phyloP scores from a whole-genome alignment of 331 rosid species.

The Cydonia oblonga region DNA sequence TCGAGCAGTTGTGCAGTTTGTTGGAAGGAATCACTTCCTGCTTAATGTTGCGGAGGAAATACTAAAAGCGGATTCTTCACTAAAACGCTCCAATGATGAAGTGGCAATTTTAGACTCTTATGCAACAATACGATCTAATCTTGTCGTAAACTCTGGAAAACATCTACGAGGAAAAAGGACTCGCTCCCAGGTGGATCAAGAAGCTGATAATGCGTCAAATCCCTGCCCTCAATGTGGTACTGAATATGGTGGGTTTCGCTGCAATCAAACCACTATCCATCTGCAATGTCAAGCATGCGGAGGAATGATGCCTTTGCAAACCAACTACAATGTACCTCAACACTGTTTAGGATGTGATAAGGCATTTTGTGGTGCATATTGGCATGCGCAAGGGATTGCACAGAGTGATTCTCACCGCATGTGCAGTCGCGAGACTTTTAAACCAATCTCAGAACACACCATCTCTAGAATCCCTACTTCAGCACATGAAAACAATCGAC shows the following conservation, averaged over 20 bases:
- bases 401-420: constrained; percentile 33
- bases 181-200: constrained; percentile 25
- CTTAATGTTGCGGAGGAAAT: constrained; percentile 54
- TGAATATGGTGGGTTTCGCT: no score
- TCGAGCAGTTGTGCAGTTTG: constrained; percentile 76
- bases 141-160: constrained; percentile 48
- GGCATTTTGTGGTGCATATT: constrained; percentile 82
- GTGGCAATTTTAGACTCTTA: constrained; percentile 53
- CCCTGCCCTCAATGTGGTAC: no score
- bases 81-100: constrained; percentile 60
- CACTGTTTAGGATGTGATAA: constrained; percentile 40
- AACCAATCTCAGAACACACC: constrained; percentile 46
- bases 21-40: constrained; percentile 83
- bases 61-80: constrained; percentile 53
- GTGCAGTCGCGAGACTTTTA: constrained; percentile 56
- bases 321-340: no score
- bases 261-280: no score
- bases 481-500: constrained; percentile 64
- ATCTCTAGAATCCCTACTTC: constrained; percentile 48
- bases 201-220: no score
- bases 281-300: no score
- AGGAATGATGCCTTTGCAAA: no score
- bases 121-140: constrained; percentile 65
- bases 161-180: constrained; percentile 43
- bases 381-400: constrained; percentile 50